Conservation (phyloP, 1,284 basidiomycete species). For the Cutaneotrichosporon cyanovorans region DNA sequence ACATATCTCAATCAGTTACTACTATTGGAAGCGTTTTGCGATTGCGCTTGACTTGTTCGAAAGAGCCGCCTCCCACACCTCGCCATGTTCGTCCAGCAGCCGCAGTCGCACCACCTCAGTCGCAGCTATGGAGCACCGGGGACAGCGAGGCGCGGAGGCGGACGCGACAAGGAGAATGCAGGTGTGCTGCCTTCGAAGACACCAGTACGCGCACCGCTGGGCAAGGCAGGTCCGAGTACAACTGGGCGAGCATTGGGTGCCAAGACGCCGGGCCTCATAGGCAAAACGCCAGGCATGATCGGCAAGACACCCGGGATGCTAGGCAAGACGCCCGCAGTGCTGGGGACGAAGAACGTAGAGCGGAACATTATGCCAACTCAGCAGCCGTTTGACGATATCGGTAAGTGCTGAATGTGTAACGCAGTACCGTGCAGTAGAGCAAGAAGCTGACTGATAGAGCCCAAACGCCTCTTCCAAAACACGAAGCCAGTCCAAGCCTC, state of each 20-base stretch:
- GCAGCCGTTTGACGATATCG: constrained; percentile 13
- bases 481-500: background rate
- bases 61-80: background rate
- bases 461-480: constrained; percentile 16
- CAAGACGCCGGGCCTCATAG: background rate
- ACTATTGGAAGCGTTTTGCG: too few species aligned
- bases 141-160: constrained; percentile 9
- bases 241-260: constrained; percentile 10
- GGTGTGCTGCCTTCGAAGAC: constrained; percentile 17
- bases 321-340: background rate
- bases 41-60: too few species aligned
- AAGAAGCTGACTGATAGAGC: constrained; percentile 10
- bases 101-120: constrained; percentile 6
- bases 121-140: constrained; percentile 9
- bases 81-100: constrained; percentile 13
- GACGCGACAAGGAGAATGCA: constrained; percentile 15
- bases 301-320: constrained; percentile 1
- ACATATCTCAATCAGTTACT: too few species aligned
- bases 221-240: constrained; percentile 11
- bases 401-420: background rate
- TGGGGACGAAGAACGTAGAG: constrained; percentile 14
- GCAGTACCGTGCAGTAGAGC: too few species aligned
- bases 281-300: background rate
- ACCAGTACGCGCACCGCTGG: constrained; percentile 7
- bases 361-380: constrained; percentile 11